Evolutionary conservation across 306 rosid genomes (phyloP), one percentile per base, ranked within the genome.

Genomic region (Dryas alaskensis): DNA sequence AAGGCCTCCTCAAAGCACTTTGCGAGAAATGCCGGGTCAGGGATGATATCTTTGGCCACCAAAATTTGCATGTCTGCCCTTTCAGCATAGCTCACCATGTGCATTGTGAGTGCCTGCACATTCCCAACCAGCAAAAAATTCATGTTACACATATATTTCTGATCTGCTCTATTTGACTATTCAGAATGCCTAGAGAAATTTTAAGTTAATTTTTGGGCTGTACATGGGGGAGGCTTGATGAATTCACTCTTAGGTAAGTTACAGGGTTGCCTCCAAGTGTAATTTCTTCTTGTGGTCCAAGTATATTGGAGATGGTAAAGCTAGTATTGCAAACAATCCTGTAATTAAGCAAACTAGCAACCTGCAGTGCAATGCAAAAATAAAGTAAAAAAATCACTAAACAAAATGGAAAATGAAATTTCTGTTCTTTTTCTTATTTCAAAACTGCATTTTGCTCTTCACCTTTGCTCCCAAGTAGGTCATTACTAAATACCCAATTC

Each of bases 31-130:
- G 84, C 82, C 3, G 95, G 95, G 77, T 94, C 98, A 0, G 92
- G 96, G 25, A 91, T 89, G 81, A 94, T 85, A 46, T 94, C 92
- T 81, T 94, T 94, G 65, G 96, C 94, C 81, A 89, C 98, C 83
- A 87, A 81, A 62, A 94, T 86, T 80, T 94, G 97, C 96, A 94
- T 86, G 72, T 94, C 96, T 22, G 94, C 98, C 72, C 76, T 87
- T 64, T 89, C 96, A 50, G 85, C 97, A 76, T 94, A 94, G 82
- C 96, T 94, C 82, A 94, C 72, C 98, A 94, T 87, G 76, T 88
- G 90, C 92, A 93, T 77, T 48, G 82, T 77, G 51, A 93, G 86
- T 48, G 96, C 97, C 97, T 91, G 86, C 82, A 67, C 82, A 67
- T 70, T 49, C 58, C 51, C 77, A 79, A 50, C 79, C 84, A 78